These are phyloP conservation scores for Juncus effusus DNA, from an alignment of 176 grass and related monocot species.

Conservation along the genomic window DNA sequence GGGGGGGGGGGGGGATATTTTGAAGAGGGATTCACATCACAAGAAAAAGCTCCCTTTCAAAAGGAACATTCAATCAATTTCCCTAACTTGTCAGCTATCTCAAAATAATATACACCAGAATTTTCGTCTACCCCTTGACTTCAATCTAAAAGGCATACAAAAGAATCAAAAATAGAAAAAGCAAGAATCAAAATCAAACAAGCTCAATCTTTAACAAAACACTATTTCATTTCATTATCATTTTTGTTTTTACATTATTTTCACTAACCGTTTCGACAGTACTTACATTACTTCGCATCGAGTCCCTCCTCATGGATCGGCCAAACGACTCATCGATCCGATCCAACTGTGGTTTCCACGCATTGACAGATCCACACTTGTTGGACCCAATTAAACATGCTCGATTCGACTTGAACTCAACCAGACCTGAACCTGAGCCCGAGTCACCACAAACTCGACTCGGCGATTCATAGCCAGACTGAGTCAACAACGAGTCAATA, in stretches of 20 bases:
- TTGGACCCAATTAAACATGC: not conserved
- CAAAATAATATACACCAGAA: no score
- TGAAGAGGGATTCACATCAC: no score
- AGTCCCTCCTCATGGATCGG: slow-evolving; percentile 39
- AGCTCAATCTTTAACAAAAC: no score
- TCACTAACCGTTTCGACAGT: slow-evolving; percentile 5
- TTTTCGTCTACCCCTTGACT: no score
- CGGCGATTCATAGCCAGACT: slow-evolving; percentile 1
- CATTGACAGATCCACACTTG: slow-evolving; percentile 1
- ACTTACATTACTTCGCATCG: slow-evolving; percentile 25
- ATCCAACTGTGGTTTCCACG: slow-evolving; percentile 56
- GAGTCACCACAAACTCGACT: not conserved
- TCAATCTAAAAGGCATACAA: no score
- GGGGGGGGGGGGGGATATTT: no score
- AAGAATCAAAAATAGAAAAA: no score
- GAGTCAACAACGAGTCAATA: slow-evolving; percentile 44
- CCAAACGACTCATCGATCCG: slow-evolving; percentile 76
- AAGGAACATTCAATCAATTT: no score
- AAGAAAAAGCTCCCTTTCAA: no score
- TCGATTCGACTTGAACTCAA: no score
- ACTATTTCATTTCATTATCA: not conserved
- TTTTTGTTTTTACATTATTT: not conserved
- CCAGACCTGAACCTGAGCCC: not conserved
- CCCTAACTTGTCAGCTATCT: no score
- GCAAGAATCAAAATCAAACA: no score